Base-by-base conservation (phyloP, 1,139 yeast species). In the Hansenula lynferdii region DNA sequence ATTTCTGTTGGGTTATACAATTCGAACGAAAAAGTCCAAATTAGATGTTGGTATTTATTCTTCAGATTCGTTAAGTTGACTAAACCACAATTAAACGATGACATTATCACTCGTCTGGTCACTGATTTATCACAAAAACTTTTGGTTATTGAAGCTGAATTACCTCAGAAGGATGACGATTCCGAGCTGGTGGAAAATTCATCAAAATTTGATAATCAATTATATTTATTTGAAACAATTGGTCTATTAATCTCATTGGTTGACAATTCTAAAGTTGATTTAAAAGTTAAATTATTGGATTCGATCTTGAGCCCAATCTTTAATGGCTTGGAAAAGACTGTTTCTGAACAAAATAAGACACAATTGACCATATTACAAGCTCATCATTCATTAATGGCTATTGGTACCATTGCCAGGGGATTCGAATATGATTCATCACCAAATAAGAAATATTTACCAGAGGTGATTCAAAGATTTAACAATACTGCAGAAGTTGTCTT, bases 401-500 rank as follows among this genome's bases (percentile, higher is more conserved):
- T 92, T 38, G 97, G 97, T 27, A 86, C 96, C 0, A 73, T 90
- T 53, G 85, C 90, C 3, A 75, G 92, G 54, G 97, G 97, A 2
- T 80, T 85, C 50, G 58, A 47, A 34, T 44, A 49, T 28, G 56
- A 53, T 35, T 38, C 51, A 9, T 34, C 47, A 4, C 55, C 56
- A 31, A 52, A 50, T 37, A 52, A 51, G 34, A 49, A 45, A 35
- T 53, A 51, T 25, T 28, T 51, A 6, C 34, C 43, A 17, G 69
- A 63, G 34, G 56, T 74, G 19, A 63, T 73, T 15, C 70, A 66
- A 40, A 83, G 80, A 54, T 75, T 86, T 49, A 68, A 75, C 42
- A 78, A 79, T 49, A 85, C 89, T 12, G 78, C 96, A 0, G 89
- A 86, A 57, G 95, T 85, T 24, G 86, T 87, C 11, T 62, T 86